Evolutionary conservation across 257 asterid species (phyloP), one percentile per base, ranked within the genome.

Genomic region (Lycium ferocissimum): DNA sequence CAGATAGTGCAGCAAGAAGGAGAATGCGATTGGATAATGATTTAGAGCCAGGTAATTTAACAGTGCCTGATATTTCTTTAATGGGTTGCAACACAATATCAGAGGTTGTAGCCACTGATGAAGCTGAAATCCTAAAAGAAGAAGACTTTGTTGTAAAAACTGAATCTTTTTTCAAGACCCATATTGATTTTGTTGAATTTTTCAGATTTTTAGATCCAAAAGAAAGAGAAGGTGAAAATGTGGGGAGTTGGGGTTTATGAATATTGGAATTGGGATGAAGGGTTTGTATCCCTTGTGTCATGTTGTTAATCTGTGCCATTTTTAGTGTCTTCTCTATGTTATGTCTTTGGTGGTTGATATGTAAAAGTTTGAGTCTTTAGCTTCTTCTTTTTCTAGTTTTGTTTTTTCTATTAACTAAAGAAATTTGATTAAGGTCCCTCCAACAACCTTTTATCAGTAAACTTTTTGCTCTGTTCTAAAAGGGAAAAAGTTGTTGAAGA

Each of bases 21-120:
- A 97, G 93, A 90, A 97, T 92, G 37, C 99, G 93, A 91, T 97
- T 97, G 84, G 99, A 97, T 26, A 96, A 92, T 5, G 98, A 96
- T 79, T 96, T 96, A 7, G 99, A 96, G 62, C 98, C 99, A 33
- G 99, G 99, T 89, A 96, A 89, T 91, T 95, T 96, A 54, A 95
- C 99, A 3, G 90, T 90, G n/a, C 98, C 99, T 9, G 99, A 95
- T 33, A 96, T 94, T 78, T 96, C 96, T 87, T 87, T 91, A 80
- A 96, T 96, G 59, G 98, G 99, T 66, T 92, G 95, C 90, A 96
- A 90, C 83, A 93, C 94, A 79, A 96, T 93, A 89, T 97, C 99
- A 49, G 13, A 20, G 10, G 97, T 85, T 56, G 97, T 87, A 43
- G 96, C 91, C 76, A 88, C 90, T 9, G 98, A 91, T 9, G 98